Evolutionary conservation across 106 monocot species (phyloP).

Genomic region (Ottelia alismoides): DNA sequence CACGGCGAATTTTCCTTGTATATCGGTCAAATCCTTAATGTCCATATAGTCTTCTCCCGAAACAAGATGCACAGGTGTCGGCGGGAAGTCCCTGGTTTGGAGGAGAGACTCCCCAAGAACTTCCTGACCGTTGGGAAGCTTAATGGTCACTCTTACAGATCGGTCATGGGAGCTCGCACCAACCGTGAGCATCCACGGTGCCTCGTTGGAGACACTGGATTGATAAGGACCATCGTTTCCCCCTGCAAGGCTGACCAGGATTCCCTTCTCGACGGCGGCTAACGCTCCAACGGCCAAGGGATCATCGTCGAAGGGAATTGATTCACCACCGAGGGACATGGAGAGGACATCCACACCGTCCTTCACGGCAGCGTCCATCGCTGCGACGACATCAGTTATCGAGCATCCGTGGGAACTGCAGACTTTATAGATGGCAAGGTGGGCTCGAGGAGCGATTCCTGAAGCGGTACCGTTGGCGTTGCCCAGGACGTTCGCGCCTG

Average conservation of each 20-base stretch:
- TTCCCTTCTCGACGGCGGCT: slow-evolving; percentile 25
- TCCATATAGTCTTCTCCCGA: too few species aligned
- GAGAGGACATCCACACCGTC: slow-evolving; percentile 27
- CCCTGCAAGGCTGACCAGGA: slow-evolving; percentile 32
- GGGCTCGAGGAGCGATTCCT: slow-evolving; percentile 9
- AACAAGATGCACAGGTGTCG: too few species aligned
- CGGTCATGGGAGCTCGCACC: slow-evolving; percentile 10
- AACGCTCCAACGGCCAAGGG: slow-evolving; percentile 21
- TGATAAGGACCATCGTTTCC: slow-evolving; percentile 31
- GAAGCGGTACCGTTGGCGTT: slow-evolving; percentile 6
- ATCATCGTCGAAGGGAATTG: slow-evolving; percentile 18
- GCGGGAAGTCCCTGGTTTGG: too few species aligned
- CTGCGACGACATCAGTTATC: neutral
- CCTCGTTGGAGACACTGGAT: slow-evolving; percentile 3
- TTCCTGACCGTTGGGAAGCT: too few species aligned
- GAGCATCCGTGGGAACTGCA: neutral
- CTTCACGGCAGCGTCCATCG: neutral
- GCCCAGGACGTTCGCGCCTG: neutral
- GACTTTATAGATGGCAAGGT: slow-evolving; percentile 14
- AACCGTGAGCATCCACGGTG: slow-evolving; percentile 12
- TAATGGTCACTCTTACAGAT: too few species aligned
- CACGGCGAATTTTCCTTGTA: too few species aligned
- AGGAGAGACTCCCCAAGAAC: too few species aligned
- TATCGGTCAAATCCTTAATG: too few species aligned
- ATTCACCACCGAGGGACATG: neutral